Evolutionary conservation across 2,329 filamentous ascomycete genomes (phyloP).

Genomic region (Madurella fahalii): DNA sequence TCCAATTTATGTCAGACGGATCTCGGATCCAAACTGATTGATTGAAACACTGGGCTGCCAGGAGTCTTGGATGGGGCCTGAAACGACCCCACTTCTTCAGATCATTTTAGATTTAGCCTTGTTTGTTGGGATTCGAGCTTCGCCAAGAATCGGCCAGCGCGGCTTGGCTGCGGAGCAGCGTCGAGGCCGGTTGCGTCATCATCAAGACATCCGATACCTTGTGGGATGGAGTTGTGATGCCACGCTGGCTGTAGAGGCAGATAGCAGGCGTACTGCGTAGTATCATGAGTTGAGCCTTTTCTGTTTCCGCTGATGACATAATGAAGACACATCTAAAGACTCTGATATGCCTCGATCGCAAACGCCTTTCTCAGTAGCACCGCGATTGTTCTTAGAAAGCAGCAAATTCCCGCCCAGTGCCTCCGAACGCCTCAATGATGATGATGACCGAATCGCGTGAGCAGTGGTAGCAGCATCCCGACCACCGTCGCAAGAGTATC

Average conservation of each 20-base stretch:
- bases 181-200: neutral
- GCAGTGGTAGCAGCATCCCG: conserved; percentile 73
- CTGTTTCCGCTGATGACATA: neutral
- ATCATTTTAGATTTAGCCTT: conserved; percentile 6
- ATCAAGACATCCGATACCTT: neutral
- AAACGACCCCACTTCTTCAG: conserved; percentile 11
- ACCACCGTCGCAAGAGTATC: conserved; percentile 67
- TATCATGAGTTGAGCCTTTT: no score
- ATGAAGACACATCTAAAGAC: neutral
- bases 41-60: conserved; percentile 11
- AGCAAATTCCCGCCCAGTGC: neutral
- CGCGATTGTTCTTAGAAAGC: neutral
- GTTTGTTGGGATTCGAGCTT: neutral
- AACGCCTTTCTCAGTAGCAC: neutral
- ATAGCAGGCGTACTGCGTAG: no score
- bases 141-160: neutral
- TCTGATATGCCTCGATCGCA: neutral
- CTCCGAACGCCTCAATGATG: conserved; percentile 39
- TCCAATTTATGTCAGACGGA: conserved; percentile 8
- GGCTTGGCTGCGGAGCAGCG: neutral
- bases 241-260: neutral
- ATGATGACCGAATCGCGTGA: conserved; percentile 75
- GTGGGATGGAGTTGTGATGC: neutral
- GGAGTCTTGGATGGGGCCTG: neutral
- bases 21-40: neutral